These are phyloP conservation scores for Cystoderma amianthinum DNA, from an alignment of 768 basidiomycete species.

Conservation along the genomic window DNA sequence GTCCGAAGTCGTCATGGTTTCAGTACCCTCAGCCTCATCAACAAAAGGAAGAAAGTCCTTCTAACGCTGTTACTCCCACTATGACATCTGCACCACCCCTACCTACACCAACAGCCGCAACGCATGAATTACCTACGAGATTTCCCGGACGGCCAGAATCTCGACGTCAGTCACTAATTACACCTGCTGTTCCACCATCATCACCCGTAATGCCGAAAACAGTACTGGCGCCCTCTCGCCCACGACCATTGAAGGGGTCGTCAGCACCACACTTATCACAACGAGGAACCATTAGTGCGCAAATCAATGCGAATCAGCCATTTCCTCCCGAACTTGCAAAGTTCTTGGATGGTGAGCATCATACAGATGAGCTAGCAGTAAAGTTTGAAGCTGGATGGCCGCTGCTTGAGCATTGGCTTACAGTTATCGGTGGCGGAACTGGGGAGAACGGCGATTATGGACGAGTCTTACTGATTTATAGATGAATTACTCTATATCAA, in stretches of 20 bases:
- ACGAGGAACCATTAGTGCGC: constrained; percentile 6
- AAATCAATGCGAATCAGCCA: constrained; percentile 15
- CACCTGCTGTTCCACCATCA: constrained; percentile 27
- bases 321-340: constrained; percentile 47
- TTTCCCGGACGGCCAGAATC: constrained; percentile 19
- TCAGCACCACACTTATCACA: constrained; percentile 37
- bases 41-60: constrained; percentile 7
- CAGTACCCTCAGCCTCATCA: constrained; percentile 20
- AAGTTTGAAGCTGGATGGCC: constrained; percentile 83
- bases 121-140: constrained; percentile 17
- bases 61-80: constrained; percentile 6
- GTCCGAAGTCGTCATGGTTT: constrained; percentile 39
- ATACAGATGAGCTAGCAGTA: constrained; percentile 86
- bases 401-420: constrained; percentile 67
- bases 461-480: constrained; percentile 71
- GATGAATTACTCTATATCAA: constrained; percentile 28
- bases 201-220: constrained; percentile 32
- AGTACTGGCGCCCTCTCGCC: constrained; percentile 30
- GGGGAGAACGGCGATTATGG: constrained; percentile 69
- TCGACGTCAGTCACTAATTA: constrained; percentile 32
- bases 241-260: constrained; percentile 51
- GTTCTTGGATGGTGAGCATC: constrained; percentile 83
- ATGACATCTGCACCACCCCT: constrained; percentile 5
- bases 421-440: constrained; percentile 50
- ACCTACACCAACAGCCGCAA: background rate